Evolutionary conservation across 176 grass and related monocot genomes (phyloP).

Genomic region (Phyllostachys edulis): DNA sequence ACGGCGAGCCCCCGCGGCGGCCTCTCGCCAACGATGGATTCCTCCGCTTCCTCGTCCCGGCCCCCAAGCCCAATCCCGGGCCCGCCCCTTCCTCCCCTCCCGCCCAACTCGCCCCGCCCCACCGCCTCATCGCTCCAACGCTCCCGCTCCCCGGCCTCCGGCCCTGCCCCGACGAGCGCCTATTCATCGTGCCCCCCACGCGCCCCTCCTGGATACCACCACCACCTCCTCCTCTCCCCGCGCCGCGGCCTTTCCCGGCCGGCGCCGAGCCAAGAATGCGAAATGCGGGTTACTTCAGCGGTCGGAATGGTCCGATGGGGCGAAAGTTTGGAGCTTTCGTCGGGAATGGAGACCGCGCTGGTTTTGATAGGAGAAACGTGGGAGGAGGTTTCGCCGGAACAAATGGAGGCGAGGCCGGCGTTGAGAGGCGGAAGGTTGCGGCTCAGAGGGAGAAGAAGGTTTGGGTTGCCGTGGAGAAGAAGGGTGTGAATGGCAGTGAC

Average conservation of each 20-base stretch:
- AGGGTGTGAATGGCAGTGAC: neutral
- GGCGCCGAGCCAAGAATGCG: neutral
- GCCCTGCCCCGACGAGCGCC: constrained; percentile 8
- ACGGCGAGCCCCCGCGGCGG: constrained; percentile 1
- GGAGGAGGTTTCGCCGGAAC: neutral
- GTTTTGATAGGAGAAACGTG: neutral
- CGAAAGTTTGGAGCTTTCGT: neutral
- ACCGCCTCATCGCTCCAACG: constrained; percentile 39
- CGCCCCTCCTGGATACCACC: constrained; percentile 29
- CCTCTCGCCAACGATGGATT: neutral
- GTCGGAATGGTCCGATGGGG: neutral
- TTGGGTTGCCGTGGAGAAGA: constrained; percentile 47
- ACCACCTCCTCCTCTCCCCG: neutral
- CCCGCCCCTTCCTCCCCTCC: neutral
- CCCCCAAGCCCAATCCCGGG: neutral
- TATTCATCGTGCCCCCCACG: constrained; percentile 43
- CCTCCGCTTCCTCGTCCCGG: constrained; percentile 39
- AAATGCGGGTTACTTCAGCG: constrained; percentile 9
- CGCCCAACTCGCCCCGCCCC: constrained; percentile 30
- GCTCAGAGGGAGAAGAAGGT: constrained; percentile 18
- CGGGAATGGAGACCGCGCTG: neutral
- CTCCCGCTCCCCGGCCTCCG: neutral
- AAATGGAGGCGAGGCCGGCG: neutral
- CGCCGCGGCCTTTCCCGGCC: neutral
- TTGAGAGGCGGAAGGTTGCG: neutral